Evolutionary conservation across 139 green algal genomes (phyloP).

Genomic region (Marvania coccoides): DNA sequence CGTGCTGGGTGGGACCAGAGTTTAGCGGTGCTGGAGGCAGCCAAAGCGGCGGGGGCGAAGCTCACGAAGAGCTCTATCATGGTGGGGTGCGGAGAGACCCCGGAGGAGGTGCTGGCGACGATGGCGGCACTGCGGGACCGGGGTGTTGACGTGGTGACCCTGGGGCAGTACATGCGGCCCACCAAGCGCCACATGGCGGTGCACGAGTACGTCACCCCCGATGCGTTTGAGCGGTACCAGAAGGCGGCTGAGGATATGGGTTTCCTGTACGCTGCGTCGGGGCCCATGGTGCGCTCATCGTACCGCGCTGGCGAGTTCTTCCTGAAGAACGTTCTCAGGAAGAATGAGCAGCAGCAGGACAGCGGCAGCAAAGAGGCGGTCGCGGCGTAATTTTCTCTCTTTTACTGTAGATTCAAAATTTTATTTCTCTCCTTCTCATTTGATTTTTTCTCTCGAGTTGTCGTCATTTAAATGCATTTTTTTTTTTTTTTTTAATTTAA

Average conservation of each 20-base stretch:
- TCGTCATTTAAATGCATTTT: not conserved
- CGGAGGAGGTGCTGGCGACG: slow-evolving; percentile 48
- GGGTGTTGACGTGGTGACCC: slow-evolving; percentile 93
- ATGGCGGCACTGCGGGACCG: slow-evolving; percentile 46
- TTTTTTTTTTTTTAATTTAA: not conserved
- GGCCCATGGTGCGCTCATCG: slow-evolving; percentile 87
- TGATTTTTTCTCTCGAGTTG: too few species aligned
- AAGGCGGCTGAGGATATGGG: slow-evolving; percentile 71
- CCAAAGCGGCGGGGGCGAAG: slow-evolving; percentile 69
- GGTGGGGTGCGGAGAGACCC: slow-evolving; percentile 79
- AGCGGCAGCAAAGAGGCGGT: too few species aligned
- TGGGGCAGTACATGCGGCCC: slow-evolving; percentile 99
- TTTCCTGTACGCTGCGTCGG: slow-evolving; percentile 90
- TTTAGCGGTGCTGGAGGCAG: slow-evolving; percentile 67
- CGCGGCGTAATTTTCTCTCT: too few species aligned
- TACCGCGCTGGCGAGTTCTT: slow-evolving; percentile 79
- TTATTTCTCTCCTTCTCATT: too few species aligned
- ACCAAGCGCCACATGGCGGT: slow-evolving; percentile 98
- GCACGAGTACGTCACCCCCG: slow-evolving; percentile 92
- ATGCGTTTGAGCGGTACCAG: slow-evolving; percentile 86
- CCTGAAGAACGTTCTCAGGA: slow-evolving; percentile 11
- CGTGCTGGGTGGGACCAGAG: slow-evolving; percentile 87
- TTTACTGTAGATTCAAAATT: too few species aligned
- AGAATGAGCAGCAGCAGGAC: not conserved
- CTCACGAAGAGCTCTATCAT: slow-evolving; percentile 98